These are phyloP conservation scores for Thelephora terrestris DNA, from an alignment of 1,284 basidiomycete species.

Conservation along the genomic window DNA sequence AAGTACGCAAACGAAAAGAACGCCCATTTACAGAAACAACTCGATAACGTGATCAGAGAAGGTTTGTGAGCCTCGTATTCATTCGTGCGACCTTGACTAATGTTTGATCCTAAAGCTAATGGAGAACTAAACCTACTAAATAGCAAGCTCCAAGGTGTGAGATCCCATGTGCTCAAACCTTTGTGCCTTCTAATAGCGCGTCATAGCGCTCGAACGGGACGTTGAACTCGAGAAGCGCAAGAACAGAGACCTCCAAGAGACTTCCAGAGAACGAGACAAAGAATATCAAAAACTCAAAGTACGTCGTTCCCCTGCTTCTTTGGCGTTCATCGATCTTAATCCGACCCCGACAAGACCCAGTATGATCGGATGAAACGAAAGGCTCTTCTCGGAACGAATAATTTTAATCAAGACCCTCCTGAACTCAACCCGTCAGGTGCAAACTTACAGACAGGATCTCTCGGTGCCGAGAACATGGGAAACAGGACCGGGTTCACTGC, in stretches of 20 bases:
- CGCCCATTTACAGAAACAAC: constrained; percentile 68
- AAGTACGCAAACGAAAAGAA: constrained; percentile 73
- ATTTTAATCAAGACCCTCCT: constrained; percentile 11
- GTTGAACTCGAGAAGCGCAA: constrained; percentile 70
- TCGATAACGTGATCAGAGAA: constrained; percentile 73
- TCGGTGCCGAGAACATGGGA: constrained; percentile 10
- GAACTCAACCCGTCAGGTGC: background rate
- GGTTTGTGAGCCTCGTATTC: constrained; percentile 28
- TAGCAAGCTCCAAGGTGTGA: constrained; percentile 51
- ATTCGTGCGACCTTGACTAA: background rate
- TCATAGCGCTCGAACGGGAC: constrained; percentile 62
- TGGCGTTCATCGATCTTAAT: background rate
- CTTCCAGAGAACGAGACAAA: constrained; percentile 65
- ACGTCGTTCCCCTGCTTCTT: constrained; percentile 4
- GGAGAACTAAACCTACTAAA: constrained; percentile 63
- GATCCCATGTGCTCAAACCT: background rate
- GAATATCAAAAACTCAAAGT: constrained; percentile 83
- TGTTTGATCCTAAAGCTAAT: constrained; percentile 40
- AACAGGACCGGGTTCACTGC: constrained; percentile 9
- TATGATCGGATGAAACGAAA: constrained; percentile 73
- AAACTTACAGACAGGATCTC: constrained; percentile 2
- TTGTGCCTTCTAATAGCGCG: constrained; percentile 1
- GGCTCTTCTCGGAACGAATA: constrained; percentile 42
- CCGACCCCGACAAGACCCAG: constrained; percentile 33
- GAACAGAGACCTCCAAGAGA: constrained; percentile 61